phyloP scores from a whole-genome alignment of 176 grass and related monocot species.

The Typha latifolia region DNA sequence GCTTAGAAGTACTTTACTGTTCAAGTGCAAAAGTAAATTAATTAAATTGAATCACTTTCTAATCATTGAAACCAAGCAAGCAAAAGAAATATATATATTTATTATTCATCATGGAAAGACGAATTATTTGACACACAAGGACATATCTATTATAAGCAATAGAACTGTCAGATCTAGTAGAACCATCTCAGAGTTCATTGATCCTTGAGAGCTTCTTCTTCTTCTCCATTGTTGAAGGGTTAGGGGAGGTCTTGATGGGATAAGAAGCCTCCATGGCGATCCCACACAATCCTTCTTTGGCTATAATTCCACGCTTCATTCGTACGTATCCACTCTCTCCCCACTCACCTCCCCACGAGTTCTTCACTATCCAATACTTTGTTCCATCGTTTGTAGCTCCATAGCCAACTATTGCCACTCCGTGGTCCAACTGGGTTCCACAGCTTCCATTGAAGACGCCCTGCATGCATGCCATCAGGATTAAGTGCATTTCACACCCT shows the following conservation, averaged over 20 bases:
- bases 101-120: background rate
- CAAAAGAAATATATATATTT: too few species aligned
- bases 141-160: background rate
- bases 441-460: slow-evolving; percentile 39
- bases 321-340: slow-evolving; percentile 52
- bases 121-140: background rate
- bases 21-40: too few species aligned
- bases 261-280: slow-evolving; percentile 48
- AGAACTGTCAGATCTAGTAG: too few species aligned
- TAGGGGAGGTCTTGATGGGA: slow-evolving; percentile 32
- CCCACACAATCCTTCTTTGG: slow-evolving; percentile 36
- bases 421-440: slow-evolving; percentile 40
- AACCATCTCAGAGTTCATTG: slow-evolving; percentile 20
- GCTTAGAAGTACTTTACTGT: too few species aligned
- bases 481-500: too few species aligned
- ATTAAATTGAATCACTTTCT: too few species aligned
- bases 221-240: slow-evolving; percentile 15
- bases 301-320: slow-evolving; percentile 28
- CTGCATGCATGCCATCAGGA: too few species aligned
- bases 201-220: background rate
- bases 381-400: slow-evolving; percentile 22
- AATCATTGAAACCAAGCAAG: background rate
- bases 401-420: slow-evolving; percentile 42
- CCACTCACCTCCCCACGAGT: slow-evolving; percentile 47
- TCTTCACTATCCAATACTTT: too few species aligned